A percentile compares a stretch with the other conserved stretches of the same genome.
These are phyloP conservation scores for Cladosporium cucumerinum DNA, from an alignment of 2,329 filamentous ascomycete genomes.

Conservation along the genomic window DNA sequence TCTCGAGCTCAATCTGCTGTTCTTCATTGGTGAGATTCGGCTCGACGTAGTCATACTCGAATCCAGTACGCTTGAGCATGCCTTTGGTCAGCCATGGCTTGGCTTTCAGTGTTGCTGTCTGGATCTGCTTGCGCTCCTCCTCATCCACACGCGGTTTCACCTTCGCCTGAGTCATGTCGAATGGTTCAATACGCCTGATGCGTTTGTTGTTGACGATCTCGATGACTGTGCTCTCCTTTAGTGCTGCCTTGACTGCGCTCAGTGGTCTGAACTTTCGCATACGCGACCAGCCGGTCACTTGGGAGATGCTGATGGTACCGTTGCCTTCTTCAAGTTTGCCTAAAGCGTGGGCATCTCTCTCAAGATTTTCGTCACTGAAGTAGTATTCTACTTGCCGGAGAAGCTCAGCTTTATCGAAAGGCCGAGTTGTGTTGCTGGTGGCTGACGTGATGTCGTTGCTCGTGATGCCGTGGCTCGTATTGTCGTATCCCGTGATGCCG, in stretches of 20 bases:
- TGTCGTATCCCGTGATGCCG: too few species aligned
- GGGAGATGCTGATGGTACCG: conserved; percentile 41
- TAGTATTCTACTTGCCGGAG: conserved; percentile 47
- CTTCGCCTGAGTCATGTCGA: conserved; percentile 34
- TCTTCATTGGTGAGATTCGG: conserved; percentile 71
- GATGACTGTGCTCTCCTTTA: conserved; percentile 42
- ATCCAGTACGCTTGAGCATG: conserved; percentile 45
- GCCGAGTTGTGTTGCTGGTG: background rate
- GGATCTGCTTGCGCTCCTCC: conserved; percentile 24
- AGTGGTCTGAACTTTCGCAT: conserved; percentile 46
- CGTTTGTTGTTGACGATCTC: conserved; percentile 43
- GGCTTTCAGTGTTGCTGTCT: conserved; percentile 22
- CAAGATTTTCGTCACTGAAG: conserved; percentile 49
- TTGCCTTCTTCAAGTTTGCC: conserved; percentile 40
- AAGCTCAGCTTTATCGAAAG: conserved; percentile 19
- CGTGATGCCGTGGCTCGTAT: too few species aligned
- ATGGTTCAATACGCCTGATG: conserved; percentile 42
- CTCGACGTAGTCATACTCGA: conserved; percentile 73
- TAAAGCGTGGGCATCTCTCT: conserved; percentile 42
- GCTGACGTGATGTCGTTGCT: background rate
- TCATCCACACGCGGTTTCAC: conserved; percentile 21
- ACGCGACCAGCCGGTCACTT: conserved; percentile 44
- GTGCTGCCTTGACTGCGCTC: conserved; percentile 38
- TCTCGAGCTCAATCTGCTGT: conserved; percentile 59
- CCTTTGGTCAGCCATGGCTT: conserved; percentile 40